Percentiles rank a stretch among this genome's conserved stretches.
These are phyloP conservation scores for Knoxia roxburghii DNA, from an alignment of 257 asterid species.

Conservation along the genomic window DNA sequence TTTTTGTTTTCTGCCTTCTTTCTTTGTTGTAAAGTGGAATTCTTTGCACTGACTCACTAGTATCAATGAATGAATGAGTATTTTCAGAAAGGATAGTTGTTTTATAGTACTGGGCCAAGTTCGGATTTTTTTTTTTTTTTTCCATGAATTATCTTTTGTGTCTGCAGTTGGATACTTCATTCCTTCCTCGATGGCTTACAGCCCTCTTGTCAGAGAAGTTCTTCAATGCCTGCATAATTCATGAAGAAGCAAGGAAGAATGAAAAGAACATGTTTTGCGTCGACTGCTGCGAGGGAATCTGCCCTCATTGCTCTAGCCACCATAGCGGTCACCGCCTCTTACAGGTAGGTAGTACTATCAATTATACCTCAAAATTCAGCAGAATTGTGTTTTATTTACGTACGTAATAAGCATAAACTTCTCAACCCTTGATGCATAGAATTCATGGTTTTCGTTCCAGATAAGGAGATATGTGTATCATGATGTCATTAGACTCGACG, in stretches of 20 bases:
- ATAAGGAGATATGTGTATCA: slow-evolving; percentile 55
- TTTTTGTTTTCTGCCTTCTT: not conserved
- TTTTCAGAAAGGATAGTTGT: too few relatives aligned
- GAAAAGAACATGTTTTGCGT: slow-evolving; percentile 69
- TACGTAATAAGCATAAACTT: too few relatives aligned
- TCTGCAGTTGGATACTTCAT: slow-evolving; percentile 39
- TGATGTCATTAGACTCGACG: slow-evolving; percentile 58
- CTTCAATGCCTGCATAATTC: slow-evolving; percentile 65
- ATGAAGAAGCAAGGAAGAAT: slow-evolving; percentile 53
- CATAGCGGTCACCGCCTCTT: slow-evolving; percentile 68
- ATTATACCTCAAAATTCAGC: slow-evolving; percentile 3
- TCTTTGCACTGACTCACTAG: not conserved
- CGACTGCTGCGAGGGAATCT: slow-evolving; percentile 65
- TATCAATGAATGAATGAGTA: too few relatives aligned
- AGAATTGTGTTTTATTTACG: not conserved
- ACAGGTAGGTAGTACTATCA: slow-evolving; percentile 60
- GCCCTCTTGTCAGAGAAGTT: slow-evolving; percentile 55
- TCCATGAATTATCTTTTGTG: not conserved
- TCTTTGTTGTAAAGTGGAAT: not conserved
- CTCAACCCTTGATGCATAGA: too few relatives aligned
- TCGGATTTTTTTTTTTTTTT: not conserved
- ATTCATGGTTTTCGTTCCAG: slow-evolving; percentile 17
- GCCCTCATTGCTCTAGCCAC: slow-evolving; percentile 48
- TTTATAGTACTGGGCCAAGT: not conserved
- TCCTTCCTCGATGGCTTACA: slow-evolving; percentile 57